Base-by-base conservation (phyloP, 1,284 basidiomycete genomes). In the Trichosporon sp. region DNA sequence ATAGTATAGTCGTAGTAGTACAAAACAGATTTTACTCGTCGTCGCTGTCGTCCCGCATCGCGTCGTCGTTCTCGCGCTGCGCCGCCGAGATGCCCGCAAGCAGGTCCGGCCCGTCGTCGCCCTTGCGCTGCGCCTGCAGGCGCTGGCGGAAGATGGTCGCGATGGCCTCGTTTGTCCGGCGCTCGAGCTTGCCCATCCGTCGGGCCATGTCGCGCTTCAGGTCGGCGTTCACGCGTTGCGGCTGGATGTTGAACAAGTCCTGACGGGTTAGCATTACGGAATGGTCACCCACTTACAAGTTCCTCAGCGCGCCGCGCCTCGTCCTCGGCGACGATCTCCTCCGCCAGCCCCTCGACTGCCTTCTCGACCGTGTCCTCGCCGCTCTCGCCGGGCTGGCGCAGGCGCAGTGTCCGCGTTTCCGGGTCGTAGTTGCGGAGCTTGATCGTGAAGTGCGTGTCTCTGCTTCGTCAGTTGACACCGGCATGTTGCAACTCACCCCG, bases 191-290 rank as follows among this genome's bases (percentile, higher is more conserved):
- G 12, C 88, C 87, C 65, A 96, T 86, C 77, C 95, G 92, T 84
- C 91, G 93, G 68, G 93, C 92, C 83, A 95, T 89, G 78, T 98
- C 94, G 62, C 95, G 89, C 82, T 96, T 98, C 73, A 99, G 85
- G 83, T 98, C 96, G 95, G 96, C 98, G 81, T 98, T 98, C 11
- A 92, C 89, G 64, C 93, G 87, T 86, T 95, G 96, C 1, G 96
- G 96, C 29, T 95, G 95, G 74, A 99, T 98, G 79, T 97, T 98
- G 80, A 94, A 92, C 29, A 98, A 86, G 78, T 98, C 94, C 93
- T 97, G 79, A 7, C 63, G 18, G 7, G 31, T 65, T n/a, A 65
- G 67, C 32, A n/a, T n/a, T n/a, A 2, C 56, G 9, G 11, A 15
- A 32, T 32, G 29, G 23, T 18, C 27, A 13, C 8, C n/a, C 34